phyloP scores from a whole-genome alignment of 1,284 basidiomycete species.

The Cutaneotrichosporon mucoides region DNA sequence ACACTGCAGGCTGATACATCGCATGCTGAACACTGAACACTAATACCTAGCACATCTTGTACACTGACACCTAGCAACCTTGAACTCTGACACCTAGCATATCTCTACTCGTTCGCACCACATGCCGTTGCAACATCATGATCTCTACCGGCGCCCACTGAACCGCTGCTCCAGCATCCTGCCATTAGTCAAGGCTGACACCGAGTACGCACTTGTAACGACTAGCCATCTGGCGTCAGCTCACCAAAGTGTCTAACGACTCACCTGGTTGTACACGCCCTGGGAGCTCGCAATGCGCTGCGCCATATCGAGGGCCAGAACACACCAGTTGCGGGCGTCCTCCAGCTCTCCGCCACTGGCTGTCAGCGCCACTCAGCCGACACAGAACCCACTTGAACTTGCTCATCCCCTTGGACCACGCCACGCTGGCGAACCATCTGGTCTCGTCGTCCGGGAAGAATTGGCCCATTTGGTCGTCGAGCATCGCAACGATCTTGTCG shows the following conservation, averaged over 20 bases:
- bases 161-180: not conserved
- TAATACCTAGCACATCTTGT: no score
- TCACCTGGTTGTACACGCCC: not conserved
- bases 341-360: not conserved
- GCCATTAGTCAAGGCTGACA: not conserved
- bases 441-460: constrained; percentile 5
- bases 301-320: not conserved
- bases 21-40: no score
- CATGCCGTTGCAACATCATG: no score
- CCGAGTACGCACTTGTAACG: constrained; percentile 6
- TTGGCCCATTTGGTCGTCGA: not conserved
- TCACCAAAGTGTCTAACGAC: not conserved
- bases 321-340: not conserved
- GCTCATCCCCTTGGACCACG: constrained; percentile 3
- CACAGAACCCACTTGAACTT: not conserved
- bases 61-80: no score
- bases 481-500: not conserved
- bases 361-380: no score
- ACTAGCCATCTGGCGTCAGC: constrained; percentile 7
- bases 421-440: constrained; percentile 1
- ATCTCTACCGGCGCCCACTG: no score
- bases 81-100: no score
- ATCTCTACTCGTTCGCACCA: no score
- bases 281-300: not conserved
- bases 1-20: no score